phyloP scores from a whole-genome alignment of 306 rosid genomes.

The Mimosa bimucronata region DNA sequence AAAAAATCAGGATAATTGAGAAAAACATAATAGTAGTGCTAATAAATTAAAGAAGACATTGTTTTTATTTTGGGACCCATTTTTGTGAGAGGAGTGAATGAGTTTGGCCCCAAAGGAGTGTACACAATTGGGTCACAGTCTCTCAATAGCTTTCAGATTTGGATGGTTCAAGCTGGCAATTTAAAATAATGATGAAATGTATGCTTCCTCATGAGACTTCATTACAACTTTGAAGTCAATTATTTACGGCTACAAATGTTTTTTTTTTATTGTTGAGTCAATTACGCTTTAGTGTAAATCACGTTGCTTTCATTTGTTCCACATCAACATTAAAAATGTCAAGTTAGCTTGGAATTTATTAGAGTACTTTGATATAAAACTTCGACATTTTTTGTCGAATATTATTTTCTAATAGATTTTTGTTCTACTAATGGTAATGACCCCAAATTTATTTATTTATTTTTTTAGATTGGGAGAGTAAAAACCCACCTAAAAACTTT shows the following conservation, averaged over 20 bases:
- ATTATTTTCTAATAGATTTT: neutral
- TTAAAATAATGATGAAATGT: neutral
- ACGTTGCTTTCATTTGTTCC: neutral
- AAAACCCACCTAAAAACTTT: no score
- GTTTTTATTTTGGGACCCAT: neutral
- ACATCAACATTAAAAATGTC: neutral
- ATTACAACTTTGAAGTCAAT: conserved; percentile 3
- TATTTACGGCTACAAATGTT: neutral
- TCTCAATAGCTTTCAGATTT: neutral
- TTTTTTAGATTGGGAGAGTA: no score
- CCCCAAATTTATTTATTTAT: no score
- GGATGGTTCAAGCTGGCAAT: neutral
- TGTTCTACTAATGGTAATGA: no score
- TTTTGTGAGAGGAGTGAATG: neutral
- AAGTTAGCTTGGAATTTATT: neutral
- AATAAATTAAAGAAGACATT: neutral
- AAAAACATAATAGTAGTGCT: no score
- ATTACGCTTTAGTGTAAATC: neutral
- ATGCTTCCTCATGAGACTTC: neutral
- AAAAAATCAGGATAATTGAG: neutral
- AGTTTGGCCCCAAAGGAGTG: neutral
- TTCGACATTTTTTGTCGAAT: neutral
- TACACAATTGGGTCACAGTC: neutral
- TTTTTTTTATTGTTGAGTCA: neutral
- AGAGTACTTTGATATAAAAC: neutral